Evolutionary conservation across 257 asterid genomes (phyloP).

Genomic region (Schizonepeta tenuifolia): DNA sequence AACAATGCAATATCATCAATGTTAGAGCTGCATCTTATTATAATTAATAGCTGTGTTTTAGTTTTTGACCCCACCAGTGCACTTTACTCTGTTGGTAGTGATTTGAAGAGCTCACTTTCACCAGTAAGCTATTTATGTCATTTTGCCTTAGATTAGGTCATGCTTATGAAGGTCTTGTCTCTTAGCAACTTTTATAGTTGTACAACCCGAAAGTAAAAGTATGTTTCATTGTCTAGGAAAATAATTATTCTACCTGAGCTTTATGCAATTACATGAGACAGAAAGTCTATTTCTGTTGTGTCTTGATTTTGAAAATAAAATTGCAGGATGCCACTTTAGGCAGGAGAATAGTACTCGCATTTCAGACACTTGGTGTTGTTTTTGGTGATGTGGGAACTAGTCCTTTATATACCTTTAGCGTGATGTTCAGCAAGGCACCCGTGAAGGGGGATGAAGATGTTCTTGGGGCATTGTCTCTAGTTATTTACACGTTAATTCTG

Average conservation of each 20-base stretch:
- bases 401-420: constrained; percentile 95
- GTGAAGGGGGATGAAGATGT: constrained; percentile 83
- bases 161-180: constrained; percentile 20
- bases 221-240: not conserved
- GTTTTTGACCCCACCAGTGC: constrained; percentile 3
- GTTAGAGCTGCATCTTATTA: constrained; percentile 22
- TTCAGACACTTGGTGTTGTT: constrained; percentile 93
- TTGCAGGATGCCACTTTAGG: constrained; percentile 77
- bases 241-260: not conserved
- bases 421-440: constrained; percentile 99
- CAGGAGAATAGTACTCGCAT: constrained; percentile 72
- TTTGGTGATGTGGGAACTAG: constrained; percentile 99
- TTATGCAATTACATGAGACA: constrained; percentile 15
- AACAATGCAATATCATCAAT: not conserved
- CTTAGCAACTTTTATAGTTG: constrained; percentile 2
- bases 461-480: constrained; percentile 91
- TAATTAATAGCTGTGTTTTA: constrained; percentile 12
- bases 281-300: constrained; percentile 24
- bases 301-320: constrained; percentile 41
- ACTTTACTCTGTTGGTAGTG: not conserved
- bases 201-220: constrained; percentile 10
- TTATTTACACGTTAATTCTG: constrained; percentile 86
- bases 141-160: constrained; percentile 10
- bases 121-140: not conserved
- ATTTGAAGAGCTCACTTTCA: constrained; percentile 12